A percentile compares a stretch with the other conserved stretches of the same genome.
Conservation (phyloP, 2,329 filamentous ascomycete genomes). For the Fusarium multiceps region DNA sequence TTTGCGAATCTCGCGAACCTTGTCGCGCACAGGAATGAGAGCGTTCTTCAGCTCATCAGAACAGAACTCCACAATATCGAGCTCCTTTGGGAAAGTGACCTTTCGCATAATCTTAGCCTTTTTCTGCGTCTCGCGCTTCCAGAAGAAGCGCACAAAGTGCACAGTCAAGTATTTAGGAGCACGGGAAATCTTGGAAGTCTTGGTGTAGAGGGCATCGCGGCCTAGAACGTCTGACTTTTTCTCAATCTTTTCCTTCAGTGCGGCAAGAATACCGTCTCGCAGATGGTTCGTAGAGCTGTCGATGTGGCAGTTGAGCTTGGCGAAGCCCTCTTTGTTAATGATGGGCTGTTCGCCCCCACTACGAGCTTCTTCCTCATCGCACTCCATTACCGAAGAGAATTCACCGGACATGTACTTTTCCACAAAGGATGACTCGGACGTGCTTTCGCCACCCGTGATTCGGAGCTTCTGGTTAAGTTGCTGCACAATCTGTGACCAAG, state of each 20-base stretch:
- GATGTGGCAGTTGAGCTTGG: constrained; percentile 97
- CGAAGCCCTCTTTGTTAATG: constrained; percentile 77
- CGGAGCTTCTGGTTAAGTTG: constrained; percentile 83
- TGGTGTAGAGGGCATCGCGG: constrained; percentile 86
- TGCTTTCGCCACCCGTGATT: constrained; percentile 64
- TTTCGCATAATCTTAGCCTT: constrained; percentile 99
- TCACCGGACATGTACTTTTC: constrained; percentile 90
- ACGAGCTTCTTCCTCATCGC: constrained; percentile 82
- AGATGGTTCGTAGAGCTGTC: constrained; percentile 88
- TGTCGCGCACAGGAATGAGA: constrained; percentile 92
- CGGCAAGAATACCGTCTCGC: constrained; percentile 85
- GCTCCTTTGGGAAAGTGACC: constrained; percentile 92
- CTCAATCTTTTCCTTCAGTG: constrained; percentile 88
- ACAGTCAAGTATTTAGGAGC: constrained; percentile 96
- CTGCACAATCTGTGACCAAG: constrained; percentile 94
- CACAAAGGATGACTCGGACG: constrained; percentile 76
- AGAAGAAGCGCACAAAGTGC: constrained; percentile 98
- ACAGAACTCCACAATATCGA: constrained; percentile 95
- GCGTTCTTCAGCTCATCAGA: constrained; percentile 86
- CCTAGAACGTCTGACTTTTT: constrained; percentile 84
- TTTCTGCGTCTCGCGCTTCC: constrained; percentile 94
- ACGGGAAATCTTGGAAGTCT: constrained; percentile 88
- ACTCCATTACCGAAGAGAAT: constrained; percentile 82
- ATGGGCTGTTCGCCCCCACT: constrained; percentile 78
- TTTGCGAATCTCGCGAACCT: constrained; percentile 93